Evolutionary conservation across 176 grass and related monocot species (phyloP).

Genomic region (Oryza rufipogon): DNA sequence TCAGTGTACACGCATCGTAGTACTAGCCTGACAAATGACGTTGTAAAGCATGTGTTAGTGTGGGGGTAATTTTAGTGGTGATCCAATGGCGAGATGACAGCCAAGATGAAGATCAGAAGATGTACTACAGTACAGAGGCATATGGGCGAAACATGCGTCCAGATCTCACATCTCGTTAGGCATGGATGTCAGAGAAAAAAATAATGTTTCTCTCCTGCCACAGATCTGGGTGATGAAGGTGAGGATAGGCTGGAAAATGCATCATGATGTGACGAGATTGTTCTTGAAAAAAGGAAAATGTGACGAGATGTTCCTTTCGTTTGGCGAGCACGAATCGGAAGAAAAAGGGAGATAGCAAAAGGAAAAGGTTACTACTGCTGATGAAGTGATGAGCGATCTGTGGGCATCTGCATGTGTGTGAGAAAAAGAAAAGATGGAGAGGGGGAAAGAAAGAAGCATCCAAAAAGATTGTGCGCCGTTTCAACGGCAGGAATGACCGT

Average conservation of each 20-base stretch:
- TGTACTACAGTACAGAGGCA: background rate
- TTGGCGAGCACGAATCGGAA: background rate
- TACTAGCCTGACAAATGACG: background rate
- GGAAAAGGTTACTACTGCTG: background rate
- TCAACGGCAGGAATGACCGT: conserved; percentile 3
- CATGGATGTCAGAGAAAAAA: conserved; percentile 35
- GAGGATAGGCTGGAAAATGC: background rate
- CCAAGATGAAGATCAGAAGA: background rate
- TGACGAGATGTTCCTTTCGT: conserved; percentile 22
- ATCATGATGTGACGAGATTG: conserved; percentile 3
- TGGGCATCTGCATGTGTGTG: conserved; percentile 37
- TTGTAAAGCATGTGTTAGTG: background rate
- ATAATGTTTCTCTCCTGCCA: conserved; percentile 5
- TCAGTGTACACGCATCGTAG: background rate
- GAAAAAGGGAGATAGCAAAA: background rate
- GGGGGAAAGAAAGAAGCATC: background rate
- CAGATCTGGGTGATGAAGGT: conserved; percentile 24
- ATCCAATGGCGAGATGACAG: background rate
- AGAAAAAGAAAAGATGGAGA: background rate
- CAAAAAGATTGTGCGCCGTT: conserved; percentile 28
- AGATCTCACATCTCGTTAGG: conserved; percentile 39
- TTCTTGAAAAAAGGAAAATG: too few relatives aligned
- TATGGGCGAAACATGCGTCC: conserved; percentile 37
- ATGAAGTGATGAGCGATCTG: background rate
- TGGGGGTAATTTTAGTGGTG: background rate